Percentiles rank a stretch among this genome's conserved stretches.
Evolutionary conservation across 1,284 basidiomycete genomes (phyloP).

Genomic region (Austroboletus niveus): DNA sequence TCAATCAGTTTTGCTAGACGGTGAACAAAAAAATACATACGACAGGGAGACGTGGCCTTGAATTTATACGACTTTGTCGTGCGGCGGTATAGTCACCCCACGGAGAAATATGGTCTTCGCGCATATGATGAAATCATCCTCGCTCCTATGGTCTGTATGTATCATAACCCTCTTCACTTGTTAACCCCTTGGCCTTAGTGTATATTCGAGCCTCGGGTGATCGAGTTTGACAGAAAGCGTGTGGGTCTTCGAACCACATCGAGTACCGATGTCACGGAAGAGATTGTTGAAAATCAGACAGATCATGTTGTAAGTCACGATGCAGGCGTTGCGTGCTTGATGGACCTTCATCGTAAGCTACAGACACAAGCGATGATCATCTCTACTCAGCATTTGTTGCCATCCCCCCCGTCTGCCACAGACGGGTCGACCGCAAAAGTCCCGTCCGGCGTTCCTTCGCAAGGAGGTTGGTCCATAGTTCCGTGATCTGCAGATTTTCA

Average conservation of each 20-base stretch:
- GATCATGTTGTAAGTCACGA: conserved; percentile 58
- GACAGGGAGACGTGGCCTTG: conserved; percentile 83
- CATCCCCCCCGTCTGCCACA: conserved; percentile 25
- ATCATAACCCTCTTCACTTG: not conserved
- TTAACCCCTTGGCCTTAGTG: conserved; percentile 48
- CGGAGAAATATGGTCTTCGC: conserved; percentile 87
- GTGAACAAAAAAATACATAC: conserved; percentile 6
- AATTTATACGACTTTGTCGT: conserved; percentile 90
- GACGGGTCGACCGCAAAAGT: conserved; percentile 24
- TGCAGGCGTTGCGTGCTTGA: conserved; percentile 1
- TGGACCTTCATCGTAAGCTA: conserved; percentile 5
- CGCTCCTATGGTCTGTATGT: conserved; percentile 77
- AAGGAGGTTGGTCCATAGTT: conserved; percentile 23
- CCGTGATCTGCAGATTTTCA: not conserved
- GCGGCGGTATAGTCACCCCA: conserved; percentile 70
- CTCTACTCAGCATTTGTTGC: conserved; percentile 78
- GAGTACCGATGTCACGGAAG: conserved; percentile 64
- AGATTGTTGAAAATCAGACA: conserved; percentile 61
- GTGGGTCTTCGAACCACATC: conserved; percentile 46
- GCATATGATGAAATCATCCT: conserved; percentile 96
- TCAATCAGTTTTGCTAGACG: not conserved
- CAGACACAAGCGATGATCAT: conserved; percentile 85
- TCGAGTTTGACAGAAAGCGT: conserved; percentile 84
- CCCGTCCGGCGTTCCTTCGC: conserved; percentile 20
- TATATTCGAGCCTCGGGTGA: conserved; percentile 89